Percentiles rank a stretch among this genome's conserved stretches.
Evolutionary conservation across 148 eudicot genomes (phyloP).

Genomic region (Rhododendron ovatum): DNA sequence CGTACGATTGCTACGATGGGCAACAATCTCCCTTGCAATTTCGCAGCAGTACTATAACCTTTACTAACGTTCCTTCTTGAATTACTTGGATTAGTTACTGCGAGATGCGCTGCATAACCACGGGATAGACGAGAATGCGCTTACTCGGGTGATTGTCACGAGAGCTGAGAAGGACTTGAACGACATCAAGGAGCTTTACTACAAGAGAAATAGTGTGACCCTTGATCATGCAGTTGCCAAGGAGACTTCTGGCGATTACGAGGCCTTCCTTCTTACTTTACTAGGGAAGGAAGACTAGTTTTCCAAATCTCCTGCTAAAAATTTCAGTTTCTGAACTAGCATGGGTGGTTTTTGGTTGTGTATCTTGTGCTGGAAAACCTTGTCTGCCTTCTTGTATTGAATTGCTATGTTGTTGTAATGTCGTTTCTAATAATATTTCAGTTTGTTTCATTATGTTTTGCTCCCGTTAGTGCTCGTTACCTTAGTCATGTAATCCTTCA

Average conservation of each 20-base stretch:
- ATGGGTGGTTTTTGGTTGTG: not conserved
- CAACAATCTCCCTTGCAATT: not conserved
- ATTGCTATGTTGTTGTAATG: not conserved
- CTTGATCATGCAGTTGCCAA: constrained; percentile 37
- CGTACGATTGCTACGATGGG: not conserved
- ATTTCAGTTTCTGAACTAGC: not conserved
- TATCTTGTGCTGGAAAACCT: not conserved
- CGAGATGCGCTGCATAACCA: constrained; percentile 48
- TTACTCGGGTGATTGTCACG: constrained; percentile 36
- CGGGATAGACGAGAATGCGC: constrained; percentile 65
- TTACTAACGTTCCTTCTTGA: not conserved
- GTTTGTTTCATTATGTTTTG: not conserved
- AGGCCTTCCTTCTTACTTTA: constrained; percentile 66
- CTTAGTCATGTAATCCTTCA: too few relatives aligned
- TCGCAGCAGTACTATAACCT: not conserved
- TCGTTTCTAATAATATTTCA: not conserved
- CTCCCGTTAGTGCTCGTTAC: not conserved
- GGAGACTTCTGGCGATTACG: constrained; percentile 72
- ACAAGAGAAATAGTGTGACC: constrained; percentile 52
- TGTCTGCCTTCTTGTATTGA: not conserved
- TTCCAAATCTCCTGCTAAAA: not conserved
- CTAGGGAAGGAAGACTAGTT: constrained; percentile 48
- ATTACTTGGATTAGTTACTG: constrained; percentile 34
- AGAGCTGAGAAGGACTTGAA: constrained; percentile 25
- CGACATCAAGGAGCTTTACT: constrained; percentile 20